phyloP scores from a whole-genome alignment of 73 alveolate genomes.

The Tetrahymena thermophila region DNA sequence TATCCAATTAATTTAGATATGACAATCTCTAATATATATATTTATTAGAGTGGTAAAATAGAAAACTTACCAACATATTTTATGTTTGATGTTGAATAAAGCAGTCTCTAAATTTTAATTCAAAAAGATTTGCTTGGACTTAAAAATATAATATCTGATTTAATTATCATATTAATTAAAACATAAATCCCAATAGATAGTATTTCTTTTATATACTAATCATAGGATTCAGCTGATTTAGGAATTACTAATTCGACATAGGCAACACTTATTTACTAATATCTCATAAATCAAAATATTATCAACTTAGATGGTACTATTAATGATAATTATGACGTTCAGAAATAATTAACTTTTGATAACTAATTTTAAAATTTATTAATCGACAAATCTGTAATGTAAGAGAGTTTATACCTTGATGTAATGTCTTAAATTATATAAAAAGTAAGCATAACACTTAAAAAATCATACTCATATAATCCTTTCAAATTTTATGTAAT shows the following conservation, averaged over 20 bases:
- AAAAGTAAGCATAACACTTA: not conserved
- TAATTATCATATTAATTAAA: not conserved
- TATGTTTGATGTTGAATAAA: not conserved
- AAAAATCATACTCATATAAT: not conserved
- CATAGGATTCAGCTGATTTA: not conserved
- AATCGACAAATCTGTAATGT: too few relatives aligned
- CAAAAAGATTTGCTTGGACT: not conserved
- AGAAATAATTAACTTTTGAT: not conserved
- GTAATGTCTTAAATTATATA: not conserved
- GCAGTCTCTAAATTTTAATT: not conserved
- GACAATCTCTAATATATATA: not conserved
- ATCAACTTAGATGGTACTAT: not conserved
- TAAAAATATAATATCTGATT: not conserved
- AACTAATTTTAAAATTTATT: too few relatives aligned
- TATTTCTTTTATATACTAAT: not conserved
- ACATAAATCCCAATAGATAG: not conserved
- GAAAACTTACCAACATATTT: not conserved
- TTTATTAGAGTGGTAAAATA: not conserved
- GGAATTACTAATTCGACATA: not conserved
- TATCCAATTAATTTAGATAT: not conserved
- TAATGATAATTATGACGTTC: not conserved
- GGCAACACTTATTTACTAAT: not conserved
- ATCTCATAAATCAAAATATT: not conserved
- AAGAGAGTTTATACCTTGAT: not conserved
- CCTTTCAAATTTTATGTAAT: not conserved